Conservation (phyloP, 306 rosid species). For the Potentilla sterilis region DNA sequence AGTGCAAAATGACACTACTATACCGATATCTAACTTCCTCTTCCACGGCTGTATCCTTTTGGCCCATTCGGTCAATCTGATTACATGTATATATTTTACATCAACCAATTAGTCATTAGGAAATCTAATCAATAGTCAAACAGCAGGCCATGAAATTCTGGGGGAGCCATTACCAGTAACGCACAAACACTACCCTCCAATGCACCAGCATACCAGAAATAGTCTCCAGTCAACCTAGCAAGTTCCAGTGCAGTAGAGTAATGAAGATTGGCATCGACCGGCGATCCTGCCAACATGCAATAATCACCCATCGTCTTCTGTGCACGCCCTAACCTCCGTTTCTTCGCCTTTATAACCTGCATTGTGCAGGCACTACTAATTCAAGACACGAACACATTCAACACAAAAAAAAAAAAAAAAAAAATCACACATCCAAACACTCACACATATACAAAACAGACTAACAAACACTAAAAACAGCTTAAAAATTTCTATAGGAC, state of each 20-base stretch:
- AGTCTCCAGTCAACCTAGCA: conserved; percentile 87
- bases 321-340: conserved; percentile 93
- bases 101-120: conserved; percentile 18
- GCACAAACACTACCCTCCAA: conserved; percentile 95
- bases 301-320: conserved; percentile 98
- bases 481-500: conserved; percentile 49
- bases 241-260: conserved; percentile 85
- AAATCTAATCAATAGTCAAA: not conserved
- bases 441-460: not conserved
- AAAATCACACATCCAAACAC: conserved; percentile 10
- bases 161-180: conserved; percentile 56
- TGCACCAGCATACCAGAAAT: conserved; percentile 96
- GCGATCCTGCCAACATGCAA: conserved; percentile 93
- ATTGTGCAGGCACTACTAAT: conserved; percentile 27
- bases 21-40: conserved; percentile 88
- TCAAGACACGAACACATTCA: conserved; percentile 22
- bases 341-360: conserved; percentile 96
- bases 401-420: conserved; percentile 7
- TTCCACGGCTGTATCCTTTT: conserved; percentile 60
- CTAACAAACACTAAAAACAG: not conserved
- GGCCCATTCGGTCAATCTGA: conserved; percentile 86
- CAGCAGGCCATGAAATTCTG: not conserved
- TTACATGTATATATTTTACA: conserved; percentile 20
- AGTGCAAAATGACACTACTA: conserved; percentile 65
- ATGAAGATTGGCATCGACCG: conserved; percentile 96